Evolutionary conservation across 345 rosid species (phyloP).

Genomic region (Eucalyptus caleyi): DNA sequence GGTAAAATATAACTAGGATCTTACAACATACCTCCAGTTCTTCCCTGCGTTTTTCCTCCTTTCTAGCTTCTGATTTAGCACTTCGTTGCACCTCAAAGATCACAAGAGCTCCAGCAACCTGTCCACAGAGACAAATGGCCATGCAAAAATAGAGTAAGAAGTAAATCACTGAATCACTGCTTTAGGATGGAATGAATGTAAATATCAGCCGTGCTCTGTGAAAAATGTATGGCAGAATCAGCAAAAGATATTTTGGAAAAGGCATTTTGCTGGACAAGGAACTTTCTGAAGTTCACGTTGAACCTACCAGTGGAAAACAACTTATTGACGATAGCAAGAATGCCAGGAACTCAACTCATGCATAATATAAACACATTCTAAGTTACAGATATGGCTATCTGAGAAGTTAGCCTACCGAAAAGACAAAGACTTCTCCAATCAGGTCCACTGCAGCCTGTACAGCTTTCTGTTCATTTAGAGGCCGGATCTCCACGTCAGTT

Average conservation of each 20-base stretch:
- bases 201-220: not conserved
- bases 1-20: not conserved
- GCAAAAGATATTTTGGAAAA: not conserved
- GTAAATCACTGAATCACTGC: not conserved
- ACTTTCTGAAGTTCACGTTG: not conserved
- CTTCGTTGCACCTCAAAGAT: constrained; percentile 87
- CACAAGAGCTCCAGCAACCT: constrained; percentile 81
- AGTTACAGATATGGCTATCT: not conserved
- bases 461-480: constrained; percentile 87
- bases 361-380: not conserved
- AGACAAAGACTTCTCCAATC: constrained; percentile 76
- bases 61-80: constrained; percentile 81
- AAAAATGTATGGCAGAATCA: not conserved
- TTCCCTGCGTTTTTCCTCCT: constrained; percentile 62
- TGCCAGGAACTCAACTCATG: not conserved
- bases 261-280: not conserved
- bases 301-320: not conserved
- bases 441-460: constrained; percentile 95
- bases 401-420: constrained; percentile 31
- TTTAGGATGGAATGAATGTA: not conserved
- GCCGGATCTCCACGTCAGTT: constrained; percentile 79
- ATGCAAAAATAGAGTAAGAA: not conserved
- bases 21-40: constrained; percentile 48
- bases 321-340: not conserved
- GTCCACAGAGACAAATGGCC: not conserved